A percentile compares a stretch with the other conserved stretches of the same genome.
Evolutionary conservation across 2,329 filamentous ascomycete genomes (phyloP).

Genomic region (Colletotrichum gigasporum): DNA sequence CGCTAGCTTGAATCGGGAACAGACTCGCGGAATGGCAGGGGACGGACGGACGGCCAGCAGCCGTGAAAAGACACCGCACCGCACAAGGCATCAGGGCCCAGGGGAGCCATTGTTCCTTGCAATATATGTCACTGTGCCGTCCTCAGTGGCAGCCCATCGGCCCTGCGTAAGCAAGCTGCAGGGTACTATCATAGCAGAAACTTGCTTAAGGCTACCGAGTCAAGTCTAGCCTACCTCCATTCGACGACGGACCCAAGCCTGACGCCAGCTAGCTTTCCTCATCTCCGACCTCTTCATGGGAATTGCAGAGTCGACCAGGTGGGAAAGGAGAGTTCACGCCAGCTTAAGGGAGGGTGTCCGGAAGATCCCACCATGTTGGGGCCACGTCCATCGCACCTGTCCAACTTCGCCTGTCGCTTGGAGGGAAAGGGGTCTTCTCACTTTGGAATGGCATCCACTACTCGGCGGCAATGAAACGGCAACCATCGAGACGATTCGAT

Average conservation of each 20-base stretch:
- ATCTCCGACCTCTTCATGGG: not conserved
- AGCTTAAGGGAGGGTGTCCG: too few relatives aligned
- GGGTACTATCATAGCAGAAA: constrained; percentile 10
- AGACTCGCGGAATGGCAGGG: not conserved
- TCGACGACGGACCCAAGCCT: not conserved
- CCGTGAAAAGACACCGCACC: not conserved
- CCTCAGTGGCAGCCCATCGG: not conserved
- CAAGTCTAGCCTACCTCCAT: not conserved
- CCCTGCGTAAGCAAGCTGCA: constrained; percentile 14
- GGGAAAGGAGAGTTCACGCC: too few relatives aligned
- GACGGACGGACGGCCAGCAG: not conserved
- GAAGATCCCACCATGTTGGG: too few relatives aligned
- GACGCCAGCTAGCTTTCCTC: too few relatives aligned
- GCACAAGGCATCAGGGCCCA: not conserved
- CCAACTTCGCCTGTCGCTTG: too few relatives aligned
- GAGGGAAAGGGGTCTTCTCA: too few relatives aligned
- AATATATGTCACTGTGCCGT: constrained; percentile 9
- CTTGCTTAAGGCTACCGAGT: not conserved
- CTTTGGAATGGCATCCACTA: too few relatives aligned
- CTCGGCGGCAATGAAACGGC: too few relatives aligned
- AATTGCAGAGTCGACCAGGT: not conserved
- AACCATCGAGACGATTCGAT: too few relatives aligned
- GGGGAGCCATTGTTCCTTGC: not conserved
- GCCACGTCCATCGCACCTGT: too few relatives aligned
- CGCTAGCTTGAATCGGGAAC: not conserved